Evolutionary conservation across 179 eudicot genomes (phyloP).

Genomic region (Carnegiea gigantea): DNA sequence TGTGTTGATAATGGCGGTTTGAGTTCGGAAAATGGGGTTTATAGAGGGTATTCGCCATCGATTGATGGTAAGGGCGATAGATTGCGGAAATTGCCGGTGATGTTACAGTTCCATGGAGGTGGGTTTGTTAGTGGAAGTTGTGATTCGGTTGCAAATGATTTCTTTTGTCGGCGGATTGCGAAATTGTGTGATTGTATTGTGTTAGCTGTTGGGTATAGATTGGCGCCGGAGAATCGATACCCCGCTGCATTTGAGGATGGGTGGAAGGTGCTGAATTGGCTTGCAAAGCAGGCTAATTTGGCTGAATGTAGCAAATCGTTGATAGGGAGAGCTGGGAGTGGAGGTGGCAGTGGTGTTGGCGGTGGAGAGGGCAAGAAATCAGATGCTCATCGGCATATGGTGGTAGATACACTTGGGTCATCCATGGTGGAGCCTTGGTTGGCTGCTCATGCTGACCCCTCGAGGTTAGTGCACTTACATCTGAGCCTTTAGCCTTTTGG

Average conservation of each 20-base stretch:
- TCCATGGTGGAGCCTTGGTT: conserved; percentile 98
- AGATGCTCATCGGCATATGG: conserved; percentile 57
- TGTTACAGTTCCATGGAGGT: conserved; percentile 91
- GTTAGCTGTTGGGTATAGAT: conserved; percentile 82
- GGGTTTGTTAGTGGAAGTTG: conserved; percentile 87
- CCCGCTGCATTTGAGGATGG: conserved; percentile 98
- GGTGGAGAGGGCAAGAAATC: conserved; percentile 56
- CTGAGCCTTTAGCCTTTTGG: not conserved
- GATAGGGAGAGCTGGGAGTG: conserved; percentile 38
- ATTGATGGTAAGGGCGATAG: conserved; percentile 27
- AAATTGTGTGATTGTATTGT: conserved; percentile 89
- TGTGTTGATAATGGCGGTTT: conserved; percentile 34
- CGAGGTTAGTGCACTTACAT: conserved; percentile 52
- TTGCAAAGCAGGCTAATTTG: conserved; percentile 87
- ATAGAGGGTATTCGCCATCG: conserved; percentile 59
- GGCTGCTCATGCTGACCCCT: conserved; percentile 95
- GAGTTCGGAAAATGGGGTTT: conserved; percentile 44
- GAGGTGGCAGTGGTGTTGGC: conserved; percentile 35
- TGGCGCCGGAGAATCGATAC: conserved; percentile 87
- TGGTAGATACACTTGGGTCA: conserved; percentile 86
- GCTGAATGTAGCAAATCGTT: conserved; percentile 83
- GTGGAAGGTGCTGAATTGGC: conserved; percentile 89
- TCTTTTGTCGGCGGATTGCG: conserved; percentile 79
- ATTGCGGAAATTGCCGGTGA: conserved; percentile 65
- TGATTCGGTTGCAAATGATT: conserved; percentile 90